Evolutionary conservation across 2,329 filamentous ascomycete species (phyloP), one percentile per base, ranked within the genome.

Genomic region (Aureobasidium melanogenum): DNA sequence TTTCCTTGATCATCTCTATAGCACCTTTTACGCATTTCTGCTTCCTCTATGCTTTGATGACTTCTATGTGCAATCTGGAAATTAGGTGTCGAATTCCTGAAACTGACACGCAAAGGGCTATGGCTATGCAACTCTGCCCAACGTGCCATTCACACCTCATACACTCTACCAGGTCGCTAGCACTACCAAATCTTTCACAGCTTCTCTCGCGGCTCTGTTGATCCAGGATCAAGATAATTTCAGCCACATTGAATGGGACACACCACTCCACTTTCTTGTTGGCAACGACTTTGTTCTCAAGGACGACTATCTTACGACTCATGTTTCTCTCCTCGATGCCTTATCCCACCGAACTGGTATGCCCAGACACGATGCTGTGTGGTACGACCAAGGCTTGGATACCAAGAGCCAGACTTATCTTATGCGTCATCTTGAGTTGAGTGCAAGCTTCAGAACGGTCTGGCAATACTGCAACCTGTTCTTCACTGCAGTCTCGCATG

Each of bases 391-490:
- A 32, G 66, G 69, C 34, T 60, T 63, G 7, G 70, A 66, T 1
- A 56, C 76, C 1, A 69, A 71, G 32, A 74, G 77, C 46, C 67
- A 74, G 41, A 72, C 76, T 17, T 71, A 73, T 28, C 71, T 68
- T 36, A 66, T 83, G 57, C 74, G 77, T 3, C 67, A 81, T 65
- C 69, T 82, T 5, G 74, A 72, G 2, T 67, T 6, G 64, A 75
- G 30, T 69, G 63, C 63, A 22, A 44, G 56, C n/a, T 62, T 78
- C 19, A 73, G 80, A 14, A 76, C 74, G 0, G 70, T 66, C 12
- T 80, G 68, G 52, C 74, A 80, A 64, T 84, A 84, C 69, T 77
- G 74, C 71, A 84, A 84, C 66, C 69, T 80, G 24, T 79, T 83
- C 76, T 84, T 74, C 67, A 74, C 76, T 38, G 76, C 75, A 0